Evolutionary conservation across 164 flowering plant genomes (phyloP), one percentile per base, ranked within the genome.

Genomic region (Malania oleifera): DNA sequence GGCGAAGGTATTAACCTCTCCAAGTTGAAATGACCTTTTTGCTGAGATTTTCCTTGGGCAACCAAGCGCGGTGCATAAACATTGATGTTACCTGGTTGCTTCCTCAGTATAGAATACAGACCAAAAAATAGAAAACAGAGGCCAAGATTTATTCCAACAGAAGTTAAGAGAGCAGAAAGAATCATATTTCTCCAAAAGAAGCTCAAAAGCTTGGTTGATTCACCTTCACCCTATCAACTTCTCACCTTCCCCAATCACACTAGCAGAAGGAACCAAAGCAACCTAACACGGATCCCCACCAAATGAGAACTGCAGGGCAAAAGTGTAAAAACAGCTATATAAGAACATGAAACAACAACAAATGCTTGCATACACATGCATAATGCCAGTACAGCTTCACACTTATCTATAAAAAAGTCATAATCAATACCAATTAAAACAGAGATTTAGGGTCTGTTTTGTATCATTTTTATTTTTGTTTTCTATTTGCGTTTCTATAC

Each of bases 111-210:
- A 22, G 99, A 88, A 69, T 90, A 88, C 15, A 91, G 60, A 10
- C 76, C 72, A 65, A 83, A 75, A 57, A 72, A 86, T 28, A 86
- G 26, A 27, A 83, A 38, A 56, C 95, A 93, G 25, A 90, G 83
- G 15, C 75, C 85, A 58, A 80, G 60, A 62, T 93, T 93, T 62
- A 91, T 93, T 39, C 84, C 96, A 45, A 93, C 77, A 13, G 97
- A 85, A 3, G 91, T 90, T 50, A 91, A 67, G 35, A 90, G 96
- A 31, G 97, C 91, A 13, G 93, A 83, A 43, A 93, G 85, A 40
- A 86, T 82, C 99, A 93, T n/a, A n/a, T 93, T 57, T 56, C 59
- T 62, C 38, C 44, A 55, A 15, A 68, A 1, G 8, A 62, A 48
- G 13, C 24, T 62, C 67, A 57, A 39, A 12, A 47, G 40, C 46